Evolutionary conservation across 2,329 filamentous ascomycete genomes (phyloP).

Genomic region (Neonectria punicea): DNA sequence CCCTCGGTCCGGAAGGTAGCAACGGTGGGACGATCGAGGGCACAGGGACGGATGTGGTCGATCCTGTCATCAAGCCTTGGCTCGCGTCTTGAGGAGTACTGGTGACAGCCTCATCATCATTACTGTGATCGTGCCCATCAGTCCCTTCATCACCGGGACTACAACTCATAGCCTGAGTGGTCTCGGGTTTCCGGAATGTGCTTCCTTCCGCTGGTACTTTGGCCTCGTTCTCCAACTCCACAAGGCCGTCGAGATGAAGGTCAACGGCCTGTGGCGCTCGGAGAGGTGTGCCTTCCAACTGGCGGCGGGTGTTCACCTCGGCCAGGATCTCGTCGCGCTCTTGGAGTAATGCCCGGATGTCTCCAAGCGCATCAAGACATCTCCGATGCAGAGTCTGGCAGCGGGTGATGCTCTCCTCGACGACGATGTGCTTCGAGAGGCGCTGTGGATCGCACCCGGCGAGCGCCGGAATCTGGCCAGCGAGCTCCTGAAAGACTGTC

Average conservation of each 20-base stretch:
- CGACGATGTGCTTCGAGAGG: slow-evolving; percentile 53
- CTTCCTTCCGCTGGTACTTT: background rate
- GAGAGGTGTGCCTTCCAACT: slow-evolving; percentile 17
- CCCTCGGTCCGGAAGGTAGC: background rate
- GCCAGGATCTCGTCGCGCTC: slow-evolving; percentile 45
- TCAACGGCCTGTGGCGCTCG: background rate
- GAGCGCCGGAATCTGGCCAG: slow-evolving; percentile 48
- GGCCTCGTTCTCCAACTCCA: background rate
- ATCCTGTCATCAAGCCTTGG: background rate
- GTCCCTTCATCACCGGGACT: background rate
- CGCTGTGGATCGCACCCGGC: slow-evolving; percentile 48
- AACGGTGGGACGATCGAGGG: background rate
- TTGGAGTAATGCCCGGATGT: slow-evolving; percentile 31
- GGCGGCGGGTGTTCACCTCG: slow-evolving; percentile 43
- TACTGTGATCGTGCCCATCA: background rate
- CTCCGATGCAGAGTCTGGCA: slow-evolving; percentile 39
- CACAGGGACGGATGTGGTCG: background rate
- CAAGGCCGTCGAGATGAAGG: slow-evolving; percentile 4
- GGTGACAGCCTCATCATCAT: background rate
- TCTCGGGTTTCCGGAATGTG: background rate
- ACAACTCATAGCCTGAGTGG: background rate
- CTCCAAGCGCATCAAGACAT: slow-evolving; percentile 29
- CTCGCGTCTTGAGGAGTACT: background rate
- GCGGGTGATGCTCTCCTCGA: slow-evolving; percentile 49
- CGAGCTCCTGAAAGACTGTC: slow-evolving; percentile 46